Conservation (phyloP, 2,329 filamentous ascomycete species). For the Pseudogymnoascus sp. region DNA sequence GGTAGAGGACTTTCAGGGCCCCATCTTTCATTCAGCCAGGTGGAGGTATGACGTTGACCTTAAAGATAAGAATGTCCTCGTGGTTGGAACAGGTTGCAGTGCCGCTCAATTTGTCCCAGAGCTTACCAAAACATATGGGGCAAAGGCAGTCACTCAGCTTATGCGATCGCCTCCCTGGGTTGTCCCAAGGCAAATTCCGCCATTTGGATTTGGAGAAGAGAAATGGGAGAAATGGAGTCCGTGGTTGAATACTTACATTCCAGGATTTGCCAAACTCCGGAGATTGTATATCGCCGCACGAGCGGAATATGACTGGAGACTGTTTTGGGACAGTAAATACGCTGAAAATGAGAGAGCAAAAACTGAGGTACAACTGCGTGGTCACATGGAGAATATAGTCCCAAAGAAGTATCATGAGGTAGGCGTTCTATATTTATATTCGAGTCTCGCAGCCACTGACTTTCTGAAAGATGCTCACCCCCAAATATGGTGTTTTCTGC, state of each 20-base stretch:
- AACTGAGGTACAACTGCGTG: conserved; percentile 35
- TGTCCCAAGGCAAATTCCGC: conserved; percentile 33
- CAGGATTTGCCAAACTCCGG: conserved; percentile 37
- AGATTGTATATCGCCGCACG: conserved; percentile 35
- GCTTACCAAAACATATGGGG: conserved; percentile 36
- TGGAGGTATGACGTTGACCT: conserved; percentile 49
- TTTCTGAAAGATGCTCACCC: conserved; percentile 39
- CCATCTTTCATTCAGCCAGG: conserved; percentile 50
- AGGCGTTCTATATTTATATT: neutral
- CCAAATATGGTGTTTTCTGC: conserved; percentile 50
- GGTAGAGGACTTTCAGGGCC: conserved; percentile 45
- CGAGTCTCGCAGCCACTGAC: neutral
- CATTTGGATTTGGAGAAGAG: conserved; percentile 28
- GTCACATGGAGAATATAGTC: conserved; percentile 39
- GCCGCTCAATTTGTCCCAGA: conserved; percentile 50
- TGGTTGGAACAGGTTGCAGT: conserved; percentile 51
- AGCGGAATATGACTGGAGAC: conserved; percentile 39
- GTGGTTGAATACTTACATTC: conserved; percentile 38
- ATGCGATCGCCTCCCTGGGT: conserved; percentile 54
- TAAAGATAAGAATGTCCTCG: conserved; percentile 47
- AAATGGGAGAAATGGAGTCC: conserved; percentile 42
- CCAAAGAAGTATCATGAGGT: conserved; percentile 50
- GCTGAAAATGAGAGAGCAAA: conserved; percentile 34
- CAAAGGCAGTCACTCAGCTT: conserved; percentile 51
- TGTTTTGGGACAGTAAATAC: conserved; percentile 38